Evolutionary conservation across 2,329 filamentous ascomycete genomes (phyloP).

Genomic region (Gyromitra esculenta): DNA sequence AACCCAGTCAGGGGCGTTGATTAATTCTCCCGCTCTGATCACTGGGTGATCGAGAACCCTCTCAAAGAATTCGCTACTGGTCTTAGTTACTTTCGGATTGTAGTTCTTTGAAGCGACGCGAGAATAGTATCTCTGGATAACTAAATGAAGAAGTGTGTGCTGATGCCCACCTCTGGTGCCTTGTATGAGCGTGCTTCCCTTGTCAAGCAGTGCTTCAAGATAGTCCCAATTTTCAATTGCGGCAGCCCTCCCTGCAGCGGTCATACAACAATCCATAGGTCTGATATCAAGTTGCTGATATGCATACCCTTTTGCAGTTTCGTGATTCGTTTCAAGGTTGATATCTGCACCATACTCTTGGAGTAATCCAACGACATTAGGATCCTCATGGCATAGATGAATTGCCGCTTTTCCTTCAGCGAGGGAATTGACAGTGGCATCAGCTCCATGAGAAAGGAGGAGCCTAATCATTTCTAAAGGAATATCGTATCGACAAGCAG

Average conservation of each 20-base stretch:
- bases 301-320: background rate
- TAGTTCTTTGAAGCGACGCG: background rate
- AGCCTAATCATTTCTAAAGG: background rate
- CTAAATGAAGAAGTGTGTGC: constrained; percentile 26
- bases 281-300: background rate
- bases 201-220: constrained; percentile 1
- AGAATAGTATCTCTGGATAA: background rate
- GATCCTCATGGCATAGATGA: background rate
- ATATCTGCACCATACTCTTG: constrained; percentile 7
- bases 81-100: background rate
- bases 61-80: background rate
- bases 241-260: background rate
- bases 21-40: background rate
- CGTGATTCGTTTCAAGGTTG: constrained; percentile 6
- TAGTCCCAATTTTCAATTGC: background rate
- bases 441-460: background rate
- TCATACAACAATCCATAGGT: constrained; percentile 3
- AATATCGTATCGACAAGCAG: background rate
- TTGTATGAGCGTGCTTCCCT: constrained; percentile 1
- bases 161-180: constrained; percentile 2
- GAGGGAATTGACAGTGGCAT: background rate
- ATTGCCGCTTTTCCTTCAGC: background rate
- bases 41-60: background rate
- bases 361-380: background rate
- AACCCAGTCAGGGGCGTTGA: constrained; percentile 7